These are phyloP conservation scores for Phaeosphaeria sp. DNA, from an alignment of 2,329 filamentous ascomycete genomes.

Conservation along the genomic window DNA sequence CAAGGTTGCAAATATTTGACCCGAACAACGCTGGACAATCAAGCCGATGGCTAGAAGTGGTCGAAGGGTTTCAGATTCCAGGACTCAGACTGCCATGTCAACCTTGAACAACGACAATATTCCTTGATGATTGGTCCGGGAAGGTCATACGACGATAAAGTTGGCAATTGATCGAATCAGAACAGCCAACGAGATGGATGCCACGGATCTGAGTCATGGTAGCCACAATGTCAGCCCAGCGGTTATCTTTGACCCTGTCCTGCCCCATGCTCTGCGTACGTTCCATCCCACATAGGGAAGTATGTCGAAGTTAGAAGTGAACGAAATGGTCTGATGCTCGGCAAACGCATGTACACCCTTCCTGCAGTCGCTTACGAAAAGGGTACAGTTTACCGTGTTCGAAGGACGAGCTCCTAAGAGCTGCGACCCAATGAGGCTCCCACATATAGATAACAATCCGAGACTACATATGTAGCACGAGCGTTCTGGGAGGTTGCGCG, in stretches of 20 bases:
- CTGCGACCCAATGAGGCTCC: no score
- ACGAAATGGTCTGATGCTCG: not conserved
- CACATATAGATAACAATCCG: no score
- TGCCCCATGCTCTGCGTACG: not conserved
- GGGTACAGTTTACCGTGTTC: not conserved
- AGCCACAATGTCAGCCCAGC: not conserved
- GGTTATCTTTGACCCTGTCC: not conserved
- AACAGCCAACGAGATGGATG: not conserved
- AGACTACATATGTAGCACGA: no score
- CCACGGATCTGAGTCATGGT: not conserved
- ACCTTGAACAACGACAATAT: no score
- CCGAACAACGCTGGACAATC: no score
- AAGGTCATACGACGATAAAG: not conserved
- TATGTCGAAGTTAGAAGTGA: not conserved
- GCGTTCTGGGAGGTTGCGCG: no score
- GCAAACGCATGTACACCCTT: not conserved
- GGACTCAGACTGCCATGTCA: no score
- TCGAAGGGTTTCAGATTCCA: no score
- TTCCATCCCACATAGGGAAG: not conserved
- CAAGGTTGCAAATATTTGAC: not conserved
- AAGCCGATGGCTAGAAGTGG: no score
- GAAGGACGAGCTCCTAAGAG: not conserved
- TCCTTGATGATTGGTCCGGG: no score
- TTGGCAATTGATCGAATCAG: not conserved
- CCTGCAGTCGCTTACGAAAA: not conserved